Conservation (phyloP, 2,329 filamentous ascomycete genomes). For the Sporothrix brasiliensis region DNA sequence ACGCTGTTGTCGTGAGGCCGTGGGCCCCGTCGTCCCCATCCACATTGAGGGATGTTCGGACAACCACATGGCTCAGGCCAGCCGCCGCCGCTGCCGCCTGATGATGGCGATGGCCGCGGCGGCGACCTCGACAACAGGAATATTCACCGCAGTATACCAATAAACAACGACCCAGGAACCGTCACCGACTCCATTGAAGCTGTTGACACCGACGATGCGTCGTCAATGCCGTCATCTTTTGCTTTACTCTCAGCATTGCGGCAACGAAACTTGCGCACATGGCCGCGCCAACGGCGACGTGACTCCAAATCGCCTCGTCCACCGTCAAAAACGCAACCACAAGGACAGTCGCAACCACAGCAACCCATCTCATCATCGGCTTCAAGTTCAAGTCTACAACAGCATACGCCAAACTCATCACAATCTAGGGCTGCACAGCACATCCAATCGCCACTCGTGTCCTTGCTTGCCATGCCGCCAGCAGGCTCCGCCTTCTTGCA, state of each 20-base stretch:
- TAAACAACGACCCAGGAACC: slow-evolving; percentile 6
- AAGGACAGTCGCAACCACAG: neutral
- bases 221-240: neutral
- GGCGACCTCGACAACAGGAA: slow-evolving; percentile 17
- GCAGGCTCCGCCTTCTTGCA: slow-evolving; percentile 16
- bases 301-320: slow-evolving; percentile 16
- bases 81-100: slow-evolving; percentile 21
- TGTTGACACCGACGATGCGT: neutral
- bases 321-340: neutral
- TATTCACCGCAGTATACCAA: slow-evolving; percentile 7
- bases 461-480: slow-evolving; percentile 7
- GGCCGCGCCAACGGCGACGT: slow-evolving; percentile 24
- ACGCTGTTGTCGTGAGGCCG: slow-evolving; percentile 8
- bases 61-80: slow-evolving; percentile 9
- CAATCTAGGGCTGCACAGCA: neutral
- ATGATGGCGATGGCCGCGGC: neutral
- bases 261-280: neutral
- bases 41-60: slow-evolving; percentile 14
- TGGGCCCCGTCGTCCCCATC: slow-evolving; percentile 1
- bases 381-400: neutral
- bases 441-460: slow-evolving; percentile 1
- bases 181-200: neutral
- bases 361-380: neutral
- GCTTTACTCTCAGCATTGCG: neutral
- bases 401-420: neutral